phyloP scores from a whole-genome alignment of 257 asterid species.

The Petunia axillaris region DNA sequence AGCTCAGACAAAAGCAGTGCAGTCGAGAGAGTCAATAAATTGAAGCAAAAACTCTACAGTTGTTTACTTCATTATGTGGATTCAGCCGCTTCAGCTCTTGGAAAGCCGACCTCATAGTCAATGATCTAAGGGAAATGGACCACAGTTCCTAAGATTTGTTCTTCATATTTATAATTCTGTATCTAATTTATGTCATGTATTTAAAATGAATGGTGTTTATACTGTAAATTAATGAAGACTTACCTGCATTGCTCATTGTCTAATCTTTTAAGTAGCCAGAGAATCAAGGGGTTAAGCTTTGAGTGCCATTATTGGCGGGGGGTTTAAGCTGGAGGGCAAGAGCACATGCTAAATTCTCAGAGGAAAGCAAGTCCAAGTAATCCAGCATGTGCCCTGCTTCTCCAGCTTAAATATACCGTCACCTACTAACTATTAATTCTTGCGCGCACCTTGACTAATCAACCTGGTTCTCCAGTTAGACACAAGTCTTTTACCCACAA shows the following conservation, averaged over 20 bases:
- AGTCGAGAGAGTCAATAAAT: slow-evolving; percentile 48
- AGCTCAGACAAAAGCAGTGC: slow-evolving; percentile 43
- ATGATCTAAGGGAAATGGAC: slow-evolving; percentile 17
- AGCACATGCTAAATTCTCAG: slow-evolving; percentile 36
- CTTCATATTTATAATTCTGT: neutral
- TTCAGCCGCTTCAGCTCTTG: slow-evolving; percentile 82
- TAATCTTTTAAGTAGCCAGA: too few relatives aligned
- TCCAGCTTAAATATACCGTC: slow-evolving; percentile 34
- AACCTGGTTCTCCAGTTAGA: neutral
- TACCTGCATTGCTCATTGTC: neutral
- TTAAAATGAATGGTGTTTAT: neutral
- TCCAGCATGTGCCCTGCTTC: slow-evolving; percentile 47
- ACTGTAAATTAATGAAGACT: neutral
- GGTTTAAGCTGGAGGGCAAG: slow-evolving; percentile 33
- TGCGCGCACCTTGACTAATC: neutral
- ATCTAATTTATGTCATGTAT: neutral
- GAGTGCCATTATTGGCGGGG: slow-evolving; percentile 19
- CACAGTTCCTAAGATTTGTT: slow-evolving; percentile 11
- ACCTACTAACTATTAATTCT: neutral
- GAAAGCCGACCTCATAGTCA: slow-evolving; percentile 35
- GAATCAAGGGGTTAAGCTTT: neutral
- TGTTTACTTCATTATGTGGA: slow-evolving; percentile 79
- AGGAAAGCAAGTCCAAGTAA: neutral
- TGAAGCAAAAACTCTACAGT: slow-evolving; percentile 79
- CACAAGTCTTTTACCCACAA: neutral